These are phyloP conservation scores for Paecilomyces sp. DNA, from an alignment of 2,329 filamentous ascomycete species.

Conservation along the genomic window DNA sequence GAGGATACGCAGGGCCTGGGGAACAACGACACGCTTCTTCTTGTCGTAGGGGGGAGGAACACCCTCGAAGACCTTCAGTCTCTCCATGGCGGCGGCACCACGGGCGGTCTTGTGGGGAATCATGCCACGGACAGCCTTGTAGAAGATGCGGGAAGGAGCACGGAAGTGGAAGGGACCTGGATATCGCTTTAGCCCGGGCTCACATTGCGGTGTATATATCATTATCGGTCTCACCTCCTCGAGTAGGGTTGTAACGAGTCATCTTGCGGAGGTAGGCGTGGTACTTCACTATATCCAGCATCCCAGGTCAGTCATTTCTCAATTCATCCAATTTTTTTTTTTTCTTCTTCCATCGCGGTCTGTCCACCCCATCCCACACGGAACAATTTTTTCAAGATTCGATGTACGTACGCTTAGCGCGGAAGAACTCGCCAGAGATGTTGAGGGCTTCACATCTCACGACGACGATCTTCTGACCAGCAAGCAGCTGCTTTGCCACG, in stretches of 20 bases:
- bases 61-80: slow-evolving; percentile 99
- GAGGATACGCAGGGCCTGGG: slow-evolving; percentile 93
- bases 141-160: slow-evolving; percentile 98
- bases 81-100: slow-evolving; percentile 91
- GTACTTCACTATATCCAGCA: slow-evolving; percentile 82
- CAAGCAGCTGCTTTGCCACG: slow-evolving; percentile 98
- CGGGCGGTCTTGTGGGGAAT: slow-evolving; percentile 99
- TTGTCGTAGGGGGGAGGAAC: slow-evolving; percentile 98
- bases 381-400: slow-evolving; percentile 13
- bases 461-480: slow-evolving; percentile 98
- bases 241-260: slow-evolving; percentile 98
- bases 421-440: slow-evolving; percentile 99
- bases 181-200: slow-evolving; percentile 8
- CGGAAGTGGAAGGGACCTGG: slow-evolving; percentile 99
- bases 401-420: slow-evolving; percentile 89
- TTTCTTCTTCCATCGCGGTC: slow-evolving; percentile 1
- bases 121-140: slow-evolving; percentile 99
- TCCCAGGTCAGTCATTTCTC: slow-evolving; percentile 40
- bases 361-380: slow-evolving; percentile 6
- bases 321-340: background rate
- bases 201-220: slow-evolving; percentile 3
- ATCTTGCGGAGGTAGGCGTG: slow-evolving; percentile 99
- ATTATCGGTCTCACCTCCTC: slow-evolving; percentile 66
- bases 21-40: slow-evolving; percentile 99
- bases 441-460: slow-evolving; percentile 99